Percentiles rank a stretch among this genome's conserved stretches.
Evolutionary conservation across 352 stramenopile genomes (phyloP).

Genomic region (Phytophthora pluvialis): DNA sequence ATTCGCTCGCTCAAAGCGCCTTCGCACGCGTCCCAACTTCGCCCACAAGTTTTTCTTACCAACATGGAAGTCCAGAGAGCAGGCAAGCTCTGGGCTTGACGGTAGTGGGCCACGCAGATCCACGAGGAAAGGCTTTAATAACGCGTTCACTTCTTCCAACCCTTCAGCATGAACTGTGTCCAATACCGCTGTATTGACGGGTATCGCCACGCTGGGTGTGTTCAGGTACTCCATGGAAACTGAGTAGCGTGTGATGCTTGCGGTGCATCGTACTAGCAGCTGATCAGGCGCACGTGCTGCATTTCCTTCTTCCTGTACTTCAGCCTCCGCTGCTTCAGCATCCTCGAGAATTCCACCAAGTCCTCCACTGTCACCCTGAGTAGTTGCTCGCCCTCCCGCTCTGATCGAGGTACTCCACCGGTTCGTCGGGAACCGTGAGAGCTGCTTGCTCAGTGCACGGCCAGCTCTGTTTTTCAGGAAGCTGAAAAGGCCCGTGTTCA

Average conservation of each 20-base stretch:
- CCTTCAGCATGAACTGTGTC: constrained; percentile 58
- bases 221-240: constrained; percentile 62
- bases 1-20: constrained; percentile 68
- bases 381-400: constrained; percentile 12
- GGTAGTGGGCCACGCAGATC: constrained; percentile 50
- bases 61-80: constrained; percentile 54
- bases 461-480: constrained; percentile 79
- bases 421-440: constrained; percentile 52
- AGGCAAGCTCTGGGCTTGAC: constrained; percentile 45
- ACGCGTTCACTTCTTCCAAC: constrained; percentile 51
- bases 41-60: constrained; percentile 69
- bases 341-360: constrained; percentile 59
- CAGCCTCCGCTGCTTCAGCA: constrained; percentile 44
- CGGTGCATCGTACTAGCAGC: constrained; percentile 56
- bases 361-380: constrained; percentile 16
- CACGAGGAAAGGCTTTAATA: constrained; percentile 63
- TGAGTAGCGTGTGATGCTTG: constrained; percentile 58
- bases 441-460: constrained; percentile 70
- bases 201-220: constrained; percentile 63
- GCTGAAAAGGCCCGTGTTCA: constrained; percentile 81
- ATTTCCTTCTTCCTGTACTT: constrained; percentile 20
- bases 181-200: constrained; percentile 47
- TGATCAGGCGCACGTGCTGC: constrained; percentile 44
- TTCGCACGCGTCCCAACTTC: constrained; percentile 50
- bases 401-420: constrained; percentile 29